Base-by-base conservation (phyloP, 306 rosid genomes). In the Astragalus membranaceus region DNA sequence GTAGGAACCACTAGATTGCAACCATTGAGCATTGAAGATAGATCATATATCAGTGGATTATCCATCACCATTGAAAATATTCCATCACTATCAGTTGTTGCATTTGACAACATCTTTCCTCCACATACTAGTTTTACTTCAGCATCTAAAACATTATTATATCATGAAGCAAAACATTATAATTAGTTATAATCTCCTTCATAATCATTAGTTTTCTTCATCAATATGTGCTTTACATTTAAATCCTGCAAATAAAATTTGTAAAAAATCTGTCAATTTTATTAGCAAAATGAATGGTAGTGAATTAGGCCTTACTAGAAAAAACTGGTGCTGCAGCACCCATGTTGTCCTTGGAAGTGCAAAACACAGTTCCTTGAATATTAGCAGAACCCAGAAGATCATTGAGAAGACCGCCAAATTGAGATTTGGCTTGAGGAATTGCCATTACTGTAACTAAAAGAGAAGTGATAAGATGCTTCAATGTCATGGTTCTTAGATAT, bases 141-240 rank as follows among this genome's bases (percentile, higher is more conserved):
- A 73, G 82, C 83, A 79, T 79, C 83, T 79, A 79, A 73, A 67
- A 78, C 9, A 69, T 67, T 26, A 51, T 16, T 23, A 29, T 50
- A 16, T 26, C 2, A 26, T 26, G 23, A 20, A 20, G 23, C 23
- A 20, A 20, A 20, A 20, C 23, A 20, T 20, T 20, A 20, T 20
- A 20, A 20, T 20, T 20, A 20, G 23, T 20, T 20, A 20, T 20
- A 20, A 2, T 20, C 23, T 20, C 23, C 23, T 20, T 20, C 23
- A 20, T 20, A 20, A 20, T 20, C 23, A 20, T 20, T 20, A 20
- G 23, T 20, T 20, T 20, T 20, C 23, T 20, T 20, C 23, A 20
- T 20, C 2, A 20, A 20, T 20, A 20, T 20, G 23, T 20, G 23
- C 23, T 20, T 20, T 2, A 20, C 23, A 20, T 20, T 20, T 20